These are phyloP conservation scores for Paulownia fortunei DNA, from an alignment of 257 asterid genomes.

Conservation along the genomic window DNA sequence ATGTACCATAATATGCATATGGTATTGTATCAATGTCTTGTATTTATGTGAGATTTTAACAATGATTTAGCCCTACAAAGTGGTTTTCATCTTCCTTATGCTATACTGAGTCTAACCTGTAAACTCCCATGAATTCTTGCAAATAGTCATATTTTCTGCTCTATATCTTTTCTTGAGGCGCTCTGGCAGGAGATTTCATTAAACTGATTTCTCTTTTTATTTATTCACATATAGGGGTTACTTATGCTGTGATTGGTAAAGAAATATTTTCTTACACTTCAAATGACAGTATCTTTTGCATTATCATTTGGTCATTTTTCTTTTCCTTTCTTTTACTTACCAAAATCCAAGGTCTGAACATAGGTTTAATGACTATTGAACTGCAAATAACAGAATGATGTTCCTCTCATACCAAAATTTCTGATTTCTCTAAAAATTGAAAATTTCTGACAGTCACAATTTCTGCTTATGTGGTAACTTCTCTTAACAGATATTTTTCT, in stretches of 20 bases:
- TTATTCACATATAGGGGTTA: background rate
- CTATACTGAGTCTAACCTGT: background rate
- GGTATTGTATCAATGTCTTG: no score
- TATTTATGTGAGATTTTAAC: no score
- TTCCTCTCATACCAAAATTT: background rate
- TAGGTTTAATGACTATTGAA: background rate
- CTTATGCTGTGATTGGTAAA: no score
- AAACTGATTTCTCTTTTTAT: background rate
- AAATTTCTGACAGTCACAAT: background rate
- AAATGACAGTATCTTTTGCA: no score
- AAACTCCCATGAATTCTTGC: background rate
- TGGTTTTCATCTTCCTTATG: background rate
- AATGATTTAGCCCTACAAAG: no score
- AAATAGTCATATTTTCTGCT: background rate
- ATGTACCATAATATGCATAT: no score
- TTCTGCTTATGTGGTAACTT: background rate
- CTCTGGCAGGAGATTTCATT: background rate
- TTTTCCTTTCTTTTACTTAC: no score
- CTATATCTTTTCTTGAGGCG: background rate
- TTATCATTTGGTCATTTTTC: no score
- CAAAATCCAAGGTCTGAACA: no score
- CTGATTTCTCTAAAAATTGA: background rate
- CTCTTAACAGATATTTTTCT: slow-evolving; percentile 17
- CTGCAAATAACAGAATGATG: background rate
- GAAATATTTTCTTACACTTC: no score